Conservation (phyloP, 352 stramenopile species). For the Phytophthora tentaculata region DNA sequence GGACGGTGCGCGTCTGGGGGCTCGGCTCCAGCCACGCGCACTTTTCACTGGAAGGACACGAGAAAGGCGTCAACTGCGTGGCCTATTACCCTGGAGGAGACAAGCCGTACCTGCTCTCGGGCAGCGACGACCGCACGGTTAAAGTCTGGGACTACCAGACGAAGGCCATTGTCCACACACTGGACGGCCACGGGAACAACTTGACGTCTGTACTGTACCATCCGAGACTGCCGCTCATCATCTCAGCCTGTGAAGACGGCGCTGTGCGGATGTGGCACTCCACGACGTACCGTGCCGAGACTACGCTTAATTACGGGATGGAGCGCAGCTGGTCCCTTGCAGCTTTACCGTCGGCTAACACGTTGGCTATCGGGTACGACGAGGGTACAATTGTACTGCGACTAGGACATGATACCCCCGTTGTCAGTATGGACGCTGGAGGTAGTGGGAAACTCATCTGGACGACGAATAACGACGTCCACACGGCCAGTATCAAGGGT, state of each 20-base stretch:
- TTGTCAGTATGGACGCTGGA: conserved; percentile 96
- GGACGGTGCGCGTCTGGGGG: conserved; percentile 96
- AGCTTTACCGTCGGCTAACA: conserved; percentile 85
- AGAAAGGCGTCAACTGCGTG: conserved; percentile 98
- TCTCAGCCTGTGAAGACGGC: conserved; percentile 97
- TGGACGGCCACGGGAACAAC: conserved; percentile 99
- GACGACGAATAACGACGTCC: conserved; percentile 98
- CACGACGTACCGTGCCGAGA: conserved; percentile 97
- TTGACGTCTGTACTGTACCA: conserved; percentile 98
- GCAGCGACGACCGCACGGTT: conserved; percentile 96
- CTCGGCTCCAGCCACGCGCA: conserved; percentile 93
- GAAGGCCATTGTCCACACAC: conserved; percentile 98
- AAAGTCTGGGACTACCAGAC: conserved; percentile 99
- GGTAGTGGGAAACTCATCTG: conserved; percentile 97
- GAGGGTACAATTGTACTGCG: conserved; percentile 96
- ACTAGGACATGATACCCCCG: conserved; percentile 97
- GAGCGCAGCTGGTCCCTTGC: conserved; percentile 97
- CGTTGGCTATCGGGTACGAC: conserved; percentile 95
- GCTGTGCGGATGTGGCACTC: conserved; percentile 94
- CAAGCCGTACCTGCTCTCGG: conserved; percentile 98
- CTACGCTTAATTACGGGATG: conserved; percentile 99
- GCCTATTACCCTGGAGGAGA: conserved; percentile 99
- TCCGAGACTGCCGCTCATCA: conserved; percentile 98
- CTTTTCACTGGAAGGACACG: conserved; percentile 93
- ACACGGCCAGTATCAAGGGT: conserved; percentile 94